Base-by-base conservation (phyloP, 2,329 filamentous ascomycete species). In the Neonectria ditissima region DNA sequence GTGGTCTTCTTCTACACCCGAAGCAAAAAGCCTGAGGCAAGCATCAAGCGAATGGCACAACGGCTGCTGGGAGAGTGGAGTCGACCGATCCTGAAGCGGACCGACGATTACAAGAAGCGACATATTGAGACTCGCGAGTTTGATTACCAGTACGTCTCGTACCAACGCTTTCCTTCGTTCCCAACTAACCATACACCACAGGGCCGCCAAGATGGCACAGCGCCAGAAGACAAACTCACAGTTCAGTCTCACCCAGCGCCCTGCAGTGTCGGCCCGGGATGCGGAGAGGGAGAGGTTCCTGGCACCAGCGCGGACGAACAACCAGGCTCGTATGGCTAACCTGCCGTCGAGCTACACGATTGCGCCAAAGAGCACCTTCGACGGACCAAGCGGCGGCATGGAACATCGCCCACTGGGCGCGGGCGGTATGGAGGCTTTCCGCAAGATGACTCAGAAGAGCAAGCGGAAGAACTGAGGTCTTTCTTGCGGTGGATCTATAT, bases 1-100 rank as follows among this genome's bases (percentile, higher is more conserved):
- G 93, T 99, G 51, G 91, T 97, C 55, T 88, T 97, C 66, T 99
- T 97, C 82, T 99, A 99, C 81, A 97, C 94, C 54, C 94, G 94
- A 80, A 97, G 92, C 83, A 97, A 94, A 82, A 91, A 93, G 69
- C 92, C 94, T 1, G 93, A 98, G 80, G 84, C 91, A 5, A 87
- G 86, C 65, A 97, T 99, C 83, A 97, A 97, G 84, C 90, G 95
- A 70, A 93, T 94, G 81, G 96, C 96, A 0, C 94, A 98, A 82
- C 89, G 92, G 52, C 84, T 98, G n/a, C 85, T 97, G 60, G 93
- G 92, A 60, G 95, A 98, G 76, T 99, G 96, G 96, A 97, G 94
- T 68, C 87, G 96, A 43, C 94, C 95, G 4, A 97, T 99, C 67
- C 85, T 99, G 57, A 95, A 97, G 82, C 90, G 94, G 70, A 97